Conservation (phyloP, 306 rosid species). For the Dicorynia guianensis region DNA sequence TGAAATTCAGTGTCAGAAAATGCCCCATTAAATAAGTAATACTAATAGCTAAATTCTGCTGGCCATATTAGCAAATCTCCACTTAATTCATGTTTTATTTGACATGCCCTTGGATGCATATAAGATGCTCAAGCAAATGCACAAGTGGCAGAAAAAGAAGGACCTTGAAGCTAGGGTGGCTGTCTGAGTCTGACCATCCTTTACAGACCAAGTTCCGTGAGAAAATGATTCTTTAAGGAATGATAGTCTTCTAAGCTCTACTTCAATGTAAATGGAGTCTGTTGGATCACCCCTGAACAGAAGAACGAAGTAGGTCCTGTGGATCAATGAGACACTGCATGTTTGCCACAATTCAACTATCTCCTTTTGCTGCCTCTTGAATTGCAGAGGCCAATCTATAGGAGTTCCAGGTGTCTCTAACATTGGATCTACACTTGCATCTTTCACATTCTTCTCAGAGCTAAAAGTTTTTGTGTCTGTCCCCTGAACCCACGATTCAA, state of each 20-base stretch:
- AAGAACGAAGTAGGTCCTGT: constrained; percentile 96
- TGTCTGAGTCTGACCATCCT: constrained; percentile 66
- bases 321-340: constrained; percentile 86
- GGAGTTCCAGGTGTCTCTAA: constrained; percentile 59
- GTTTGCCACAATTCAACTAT: constrained; percentile 90
- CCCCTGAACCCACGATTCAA: constrained; percentile 57
- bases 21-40: background rate
- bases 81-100: constrained; percentile 1
- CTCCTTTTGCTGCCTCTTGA: constrained; percentile 73
- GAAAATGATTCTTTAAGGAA: constrained; percentile 84
- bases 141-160: constrained; percentile 28
- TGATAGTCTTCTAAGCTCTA: constrained; percentile 82
- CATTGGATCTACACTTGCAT: constrained; percentile 72
- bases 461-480: constrained; percentile 44
- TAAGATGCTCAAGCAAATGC: constrained; percentile 13
- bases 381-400: constrained; percentile 80
- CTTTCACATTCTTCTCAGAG: constrained; percentile 57
- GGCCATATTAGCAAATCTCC: constrained; percentile 3
- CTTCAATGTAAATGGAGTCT: constrained; percentile 96
- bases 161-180: constrained; percentile 82
- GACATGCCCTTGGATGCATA: background rate
- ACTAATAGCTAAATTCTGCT: background rate
- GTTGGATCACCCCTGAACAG: constrained; percentile 89
- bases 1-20: background rate
- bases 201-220: constrained; percentile 58